Evolutionary conservation across 2,329 filamentous ascomycete genomes (phyloP).

Genomic region (Cladosporium cucumerinum): DNA sequence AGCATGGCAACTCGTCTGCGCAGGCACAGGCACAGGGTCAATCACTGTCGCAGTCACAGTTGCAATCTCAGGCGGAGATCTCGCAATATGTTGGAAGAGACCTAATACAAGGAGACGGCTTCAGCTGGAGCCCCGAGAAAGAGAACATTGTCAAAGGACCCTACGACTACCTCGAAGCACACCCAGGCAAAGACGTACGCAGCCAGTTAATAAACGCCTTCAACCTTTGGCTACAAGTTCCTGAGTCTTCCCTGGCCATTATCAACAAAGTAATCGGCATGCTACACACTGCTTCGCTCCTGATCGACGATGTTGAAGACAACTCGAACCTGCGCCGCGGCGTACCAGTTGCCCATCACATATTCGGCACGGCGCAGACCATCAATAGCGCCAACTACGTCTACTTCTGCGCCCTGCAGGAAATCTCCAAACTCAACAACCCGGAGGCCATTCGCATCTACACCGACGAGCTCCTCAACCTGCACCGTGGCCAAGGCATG

Average conservation of each 20-base stretch:
- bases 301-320: constrained; percentile 88
- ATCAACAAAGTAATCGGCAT: constrained; percentile 80
- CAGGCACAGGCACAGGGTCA: constrained; percentile 18
- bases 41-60: constrained; percentile 16
- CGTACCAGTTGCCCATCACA: constrained; percentile 75
- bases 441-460: constrained; percentile 67
- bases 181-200: constrained; percentile 82
- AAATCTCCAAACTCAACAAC: constrained; percentile 68
- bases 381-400: constrained; percentile 91
- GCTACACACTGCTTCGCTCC: constrained; percentile 78
- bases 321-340: constrained; percentile 72
- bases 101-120: constrained; percentile 41
- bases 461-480: constrained; percentile 76
- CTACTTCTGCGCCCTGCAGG: constrained; percentile 75
- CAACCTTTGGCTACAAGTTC: constrained; percentile 76
- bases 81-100: constrained; percentile 25
- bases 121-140: constrained; percentile 68
- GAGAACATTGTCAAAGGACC: constrained; percentile 74
- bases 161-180: constrained; percentile 73
- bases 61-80: constrained; percentile 5
- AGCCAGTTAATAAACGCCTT: constrained; percentile 76
- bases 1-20: constrained; percentile 19
- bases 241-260: constrained; percentile 63
- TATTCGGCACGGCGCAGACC: constrained; percentile 82
- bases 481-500: constrained; percentile 86